These are phyloP conservation scores for Bisporella sp. DNA, from an alignment of 2,329 filamentous ascomycete genomes.

Conservation along the genomic window DNA sequence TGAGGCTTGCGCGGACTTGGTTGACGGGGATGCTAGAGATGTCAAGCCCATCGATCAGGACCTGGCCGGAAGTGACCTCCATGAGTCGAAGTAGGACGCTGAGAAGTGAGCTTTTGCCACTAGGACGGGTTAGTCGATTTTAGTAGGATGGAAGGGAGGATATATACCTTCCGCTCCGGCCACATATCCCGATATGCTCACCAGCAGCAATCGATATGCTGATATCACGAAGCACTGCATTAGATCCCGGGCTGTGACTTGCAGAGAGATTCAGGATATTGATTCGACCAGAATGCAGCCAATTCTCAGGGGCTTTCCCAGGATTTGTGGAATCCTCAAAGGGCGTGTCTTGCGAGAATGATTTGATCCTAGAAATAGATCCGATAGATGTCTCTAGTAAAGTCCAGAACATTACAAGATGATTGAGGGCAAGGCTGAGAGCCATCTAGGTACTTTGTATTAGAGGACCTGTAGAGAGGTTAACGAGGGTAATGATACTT, in stretches of 20 bases:
- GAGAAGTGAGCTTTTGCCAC: constrained; percentile 40
- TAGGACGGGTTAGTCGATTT: constrained; percentile 26
- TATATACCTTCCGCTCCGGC: constrained; percentile 30
- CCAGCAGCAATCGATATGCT: constrained; percentile 39
- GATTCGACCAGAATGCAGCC: constrained; percentile 16
- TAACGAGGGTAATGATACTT: constrained; percentile 9
- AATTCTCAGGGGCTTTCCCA: constrained; percentile 8
- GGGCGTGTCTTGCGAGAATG: constrained; percentile 38
- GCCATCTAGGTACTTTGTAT: constrained; percentile 6
- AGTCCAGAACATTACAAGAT: constrained; percentile 30
- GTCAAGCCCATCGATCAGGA: constrained; percentile 36
- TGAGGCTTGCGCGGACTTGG: constrained; percentile 33
- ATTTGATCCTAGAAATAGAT: constrained; percentile 46
- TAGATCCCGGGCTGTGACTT: neutral
- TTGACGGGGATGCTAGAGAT: constrained; percentile 31
- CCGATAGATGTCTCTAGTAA: constrained; percentile 51
- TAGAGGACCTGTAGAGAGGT: neutral
- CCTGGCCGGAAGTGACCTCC: constrained; percentile 62
- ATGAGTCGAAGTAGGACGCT: constrained; percentile 53
- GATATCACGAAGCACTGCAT: constrained; percentile 20
- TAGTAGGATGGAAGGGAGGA: neutral
- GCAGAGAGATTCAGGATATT: constrained; percentile 16
- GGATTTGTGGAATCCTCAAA: constrained; percentile 27
- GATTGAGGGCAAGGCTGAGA: constrained; percentile 10
- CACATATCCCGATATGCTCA: constrained; percentile 45